phyloP scores from a whole-genome alignment of 441 rosid species.

The Pelargonium fulgidum region DNA sequence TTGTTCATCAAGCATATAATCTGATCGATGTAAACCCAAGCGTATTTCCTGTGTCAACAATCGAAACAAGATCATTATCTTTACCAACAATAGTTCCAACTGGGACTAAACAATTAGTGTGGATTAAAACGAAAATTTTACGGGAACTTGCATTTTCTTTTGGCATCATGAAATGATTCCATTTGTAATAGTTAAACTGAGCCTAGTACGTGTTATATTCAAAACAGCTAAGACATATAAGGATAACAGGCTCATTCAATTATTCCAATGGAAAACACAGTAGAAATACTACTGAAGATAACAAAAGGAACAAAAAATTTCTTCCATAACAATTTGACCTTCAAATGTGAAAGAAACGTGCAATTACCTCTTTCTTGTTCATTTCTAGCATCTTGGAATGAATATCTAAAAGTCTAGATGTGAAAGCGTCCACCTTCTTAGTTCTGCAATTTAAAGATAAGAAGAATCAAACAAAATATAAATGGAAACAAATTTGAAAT shows the following conservation, averaged over 20 bases:
- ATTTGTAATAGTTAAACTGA: not conserved
- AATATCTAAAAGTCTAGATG: slow-evolving; percentile 86
- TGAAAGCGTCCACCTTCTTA: slow-evolving; percentile 74
- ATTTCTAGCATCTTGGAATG: slow-evolving; percentile 83
- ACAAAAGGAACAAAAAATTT: slow-evolving; percentile 10
- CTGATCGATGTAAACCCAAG: slow-evolving; percentile 90
- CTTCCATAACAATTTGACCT: not conserved
- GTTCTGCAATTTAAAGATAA: slow-evolving; percentile 49
- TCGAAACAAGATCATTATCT: slow-evolving; percentile 17
- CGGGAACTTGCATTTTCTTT: not conserved
- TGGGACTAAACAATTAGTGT: slow-evolving; percentile 10
- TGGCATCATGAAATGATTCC: not conserved
- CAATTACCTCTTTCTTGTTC: slow-evolving; percentile 74
- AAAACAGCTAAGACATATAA: not conserved
- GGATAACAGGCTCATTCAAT: not conserved
- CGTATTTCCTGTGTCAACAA: slow-evolving; percentile 66
- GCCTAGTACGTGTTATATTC: not conserved
- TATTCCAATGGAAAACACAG: not conserved
- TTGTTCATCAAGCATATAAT: slow-evolving; percentile 94
- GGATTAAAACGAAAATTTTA: not conserved
- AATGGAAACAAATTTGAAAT: not conserved
- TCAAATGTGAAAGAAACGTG: slow-evolving; percentile 5
- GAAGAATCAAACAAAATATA: slow-evolving; percentile 11
- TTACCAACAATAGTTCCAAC: slow-evolving; percentile 7
- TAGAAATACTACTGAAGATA: not conserved